A percentile compares a stretch with the other conserved stretches of the same genome.
phyloP scores from a whole-genome alignment of 2,329 filamentous ascomycete species.

The Phialophora tarda region DNA sequence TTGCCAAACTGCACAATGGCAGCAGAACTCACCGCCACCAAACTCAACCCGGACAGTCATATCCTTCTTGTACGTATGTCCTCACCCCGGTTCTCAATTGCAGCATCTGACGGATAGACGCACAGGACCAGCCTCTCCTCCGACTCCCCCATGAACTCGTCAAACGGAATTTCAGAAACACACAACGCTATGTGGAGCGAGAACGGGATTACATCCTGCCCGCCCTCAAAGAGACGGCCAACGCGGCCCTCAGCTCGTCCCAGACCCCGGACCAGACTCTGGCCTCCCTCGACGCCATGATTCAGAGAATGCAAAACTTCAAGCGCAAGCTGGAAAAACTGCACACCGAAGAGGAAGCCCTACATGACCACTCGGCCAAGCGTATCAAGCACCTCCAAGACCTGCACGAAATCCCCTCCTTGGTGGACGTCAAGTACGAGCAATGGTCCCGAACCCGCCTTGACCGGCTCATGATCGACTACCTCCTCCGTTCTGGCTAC shows the following conservation, averaged over 20 bases:
- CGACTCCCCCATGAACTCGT: conserved; percentile 91
- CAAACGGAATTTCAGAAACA: conserved; percentile 89
- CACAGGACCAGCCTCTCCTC: conserved; percentile 88
- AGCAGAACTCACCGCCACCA: conserved; percentile 46
- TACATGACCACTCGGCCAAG: conserved; percentile 76
- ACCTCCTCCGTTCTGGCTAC: conserved; percentile 84
- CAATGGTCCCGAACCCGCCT: conserved; percentile 82
- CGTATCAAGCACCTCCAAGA: conserved; percentile 81
- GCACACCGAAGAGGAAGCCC: conserved; percentile 76
- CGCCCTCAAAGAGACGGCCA: conserved; percentile 59
- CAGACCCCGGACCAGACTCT: conserved; percentile 73
- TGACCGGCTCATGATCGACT: conserved; percentile 88
- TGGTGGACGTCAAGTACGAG: conserved; percentile 94
- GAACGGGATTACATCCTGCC: conserved; percentile 55
- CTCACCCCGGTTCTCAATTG: conserved; percentile 14
- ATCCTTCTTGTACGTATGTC: conserved; percentile 52
- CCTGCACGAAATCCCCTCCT: conserved; percentile 76
- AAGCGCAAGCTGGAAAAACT: conserved; percentile 83
- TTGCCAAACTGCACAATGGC: conserved; percentile 23
- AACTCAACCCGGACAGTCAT: conserved; percentile 58
- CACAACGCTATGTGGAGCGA: conserved; percentile 56
- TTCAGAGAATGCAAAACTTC: conserved; percentile 79
- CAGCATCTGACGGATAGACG: conserved; percentile 24
- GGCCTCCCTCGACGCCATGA: conserved; percentile 80
- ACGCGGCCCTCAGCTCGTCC: conserved; percentile 68